Evolutionary conservation across 805 yeast genomes (phyloP), one percentile per base, ranked within the genome.

Genomic region (Wickerhamomyces alni): DNA sequence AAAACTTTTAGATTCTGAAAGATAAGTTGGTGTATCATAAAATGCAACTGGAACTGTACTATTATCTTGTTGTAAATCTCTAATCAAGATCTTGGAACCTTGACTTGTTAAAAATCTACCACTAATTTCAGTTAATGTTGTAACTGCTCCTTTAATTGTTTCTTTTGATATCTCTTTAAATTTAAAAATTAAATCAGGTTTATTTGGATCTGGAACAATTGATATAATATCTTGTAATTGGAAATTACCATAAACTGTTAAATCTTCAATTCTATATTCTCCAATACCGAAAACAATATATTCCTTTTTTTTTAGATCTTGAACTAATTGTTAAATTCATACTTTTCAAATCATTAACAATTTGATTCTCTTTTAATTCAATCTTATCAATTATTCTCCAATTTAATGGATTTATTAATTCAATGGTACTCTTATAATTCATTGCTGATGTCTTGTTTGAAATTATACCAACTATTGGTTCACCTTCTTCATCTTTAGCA

Each of bases 21-120:
- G 77, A 58, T 77, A 87, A 0, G 88, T 76, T 2, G 88, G 77
- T n/a, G 88, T 75, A 57, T 93, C 98, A 39, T 82, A 69, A 53
- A 93, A 93, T 1, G 98, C 98, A 5, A 93, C 96, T 0, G 98
- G 96, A 24, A 84, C 87, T 4, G 87, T 87, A 30, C 80, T 74
- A 39, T 86, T 84, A 58, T 86, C 93, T 51, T 85, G 94, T 53
- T 85, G 89, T 35, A 88, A 69, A 56, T 85, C 91, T 53, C 97
- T 71, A 3, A 89, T 80, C 48, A 91, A 62, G 3, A 76, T 59
- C 45, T 67, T 84, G 59, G 86, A 95, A 5, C 96, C 96, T 59
- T 91, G 98, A 3, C 88, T 77, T 3, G 81, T 79, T 31, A 88
- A 69, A 42, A 91, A 77, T 45, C 95, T 67, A 4, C 97, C 97